Evolutionary conservation across 176 grass and related monocot species (phyloP).

Genomic region (Musa beccarii): DNA sequence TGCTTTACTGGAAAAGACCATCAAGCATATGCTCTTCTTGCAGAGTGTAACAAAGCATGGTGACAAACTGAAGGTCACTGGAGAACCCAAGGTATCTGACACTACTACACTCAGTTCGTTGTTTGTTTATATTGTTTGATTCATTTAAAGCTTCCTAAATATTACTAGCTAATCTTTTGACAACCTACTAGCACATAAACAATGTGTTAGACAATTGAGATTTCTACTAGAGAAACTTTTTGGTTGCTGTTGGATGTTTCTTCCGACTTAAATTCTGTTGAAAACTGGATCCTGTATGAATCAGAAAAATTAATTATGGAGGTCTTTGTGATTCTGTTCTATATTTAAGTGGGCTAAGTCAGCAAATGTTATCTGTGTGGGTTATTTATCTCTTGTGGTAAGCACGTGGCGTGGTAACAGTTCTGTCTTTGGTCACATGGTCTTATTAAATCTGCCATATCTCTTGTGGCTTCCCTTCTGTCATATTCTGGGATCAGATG

Average conservation of each 20-base stretch:
- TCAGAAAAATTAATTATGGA: not conserved
- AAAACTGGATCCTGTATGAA: not conserved
- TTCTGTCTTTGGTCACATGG: not conserved
- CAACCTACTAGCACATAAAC: not conserved
- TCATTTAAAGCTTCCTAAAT: not conserved
- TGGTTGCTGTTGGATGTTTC: too few species aligned
- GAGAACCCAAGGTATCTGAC: constrained; percentile 50
- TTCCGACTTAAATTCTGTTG: not conserved
- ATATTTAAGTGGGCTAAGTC: not conserved
- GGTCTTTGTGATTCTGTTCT: not conserved
- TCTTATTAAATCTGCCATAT: not conserved
- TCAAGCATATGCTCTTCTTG: constrained; percentile 90
- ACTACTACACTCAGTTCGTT: not conserved
- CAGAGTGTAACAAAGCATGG: constrained; percentile 68
- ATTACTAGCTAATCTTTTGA: not conserved
- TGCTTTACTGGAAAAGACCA: constrained; percentile 73
- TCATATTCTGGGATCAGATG: not conserved
- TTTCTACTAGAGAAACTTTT: not conserved
- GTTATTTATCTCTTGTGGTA: not conserved
- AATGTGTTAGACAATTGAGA: not conserved
- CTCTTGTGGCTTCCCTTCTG: not conserved
- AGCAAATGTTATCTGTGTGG: not conserved
- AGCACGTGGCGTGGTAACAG: not conserved
- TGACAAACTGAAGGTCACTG: constrained; percentile 63
- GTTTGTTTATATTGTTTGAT: not conserved